These are phyloP conservation scores for Coprinellus aureogranulatus DNA, from an alignment of 768 basidiomycete species.

Conservation along the genomic window DNA sequence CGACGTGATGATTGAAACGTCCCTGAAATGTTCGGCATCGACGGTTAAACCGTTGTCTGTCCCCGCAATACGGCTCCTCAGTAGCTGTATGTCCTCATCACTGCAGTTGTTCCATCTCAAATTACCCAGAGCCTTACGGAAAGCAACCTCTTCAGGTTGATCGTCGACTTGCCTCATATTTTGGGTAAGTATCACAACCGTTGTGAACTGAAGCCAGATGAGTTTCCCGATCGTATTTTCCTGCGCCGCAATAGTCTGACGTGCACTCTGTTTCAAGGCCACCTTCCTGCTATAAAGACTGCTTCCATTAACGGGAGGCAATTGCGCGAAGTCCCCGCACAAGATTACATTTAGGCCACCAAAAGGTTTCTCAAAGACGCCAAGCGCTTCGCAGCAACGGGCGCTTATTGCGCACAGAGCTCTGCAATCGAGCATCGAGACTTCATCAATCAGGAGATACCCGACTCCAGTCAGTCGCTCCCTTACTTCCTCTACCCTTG, in stretches of 20 bases:
- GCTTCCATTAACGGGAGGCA: not conserved
- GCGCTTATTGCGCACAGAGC: slow-evolving; percentile 13
- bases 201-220: not conserved
- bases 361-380: slow-evolving; percentile 3
- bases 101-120: not conserved
- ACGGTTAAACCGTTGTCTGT: not conserved
- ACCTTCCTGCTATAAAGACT: slow-evolving; percentile 5
- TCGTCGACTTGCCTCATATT: not conserved
- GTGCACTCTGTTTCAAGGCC: not conserved
- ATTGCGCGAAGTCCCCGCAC: slow-evolving; percentile 7
- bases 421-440: slow-evolving; percentile 15
- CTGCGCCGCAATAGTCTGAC: not conserved
- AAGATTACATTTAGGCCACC: slow-evolving; percentile 5
- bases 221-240: not conserved
- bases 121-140: not conserved
- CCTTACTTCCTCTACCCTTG: not conserved
- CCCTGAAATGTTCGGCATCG: not conserved
- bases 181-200: not conserved
- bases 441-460: slow-evolving; percentile 16
- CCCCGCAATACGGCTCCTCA: not conserved
- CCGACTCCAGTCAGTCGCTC: slow-evolving; percentile 2
- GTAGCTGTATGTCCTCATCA: not conserved
- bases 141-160: not conserved
- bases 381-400: not conserved
- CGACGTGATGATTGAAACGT: not conserved